Base-by-base conservation (phyloP, 805 yeast genomes). In the Saccharomycopsis sp. region DNA sequence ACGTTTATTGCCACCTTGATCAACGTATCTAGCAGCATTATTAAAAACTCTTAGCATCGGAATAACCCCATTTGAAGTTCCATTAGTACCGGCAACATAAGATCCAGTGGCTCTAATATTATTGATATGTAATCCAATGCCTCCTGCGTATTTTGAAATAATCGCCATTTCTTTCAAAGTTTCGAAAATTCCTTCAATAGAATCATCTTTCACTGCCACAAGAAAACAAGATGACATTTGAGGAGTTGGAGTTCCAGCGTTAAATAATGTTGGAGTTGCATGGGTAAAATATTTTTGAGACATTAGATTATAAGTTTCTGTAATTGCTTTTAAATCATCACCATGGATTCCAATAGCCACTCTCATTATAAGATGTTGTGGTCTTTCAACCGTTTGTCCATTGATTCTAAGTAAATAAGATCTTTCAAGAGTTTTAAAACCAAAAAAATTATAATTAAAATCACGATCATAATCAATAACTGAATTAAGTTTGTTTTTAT, bases 31-130 rank as follows among this genome's bases (percentile, higher is more conserved):
- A 15, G 98, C 97, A 20, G 97, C 87, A 62, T 86, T 82, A 66
- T 89, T 89, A 66, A 79, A 89, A 8, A 89, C 97, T 51, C 95
- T 76, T 20, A 89, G 65, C 96, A 89, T 87, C n/a, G 98, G 98
- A 31, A 88, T 79, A 36, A 89, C 63, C 28, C 98, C 98, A 52
- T 79, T 85, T 2, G 96, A 86, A 10, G 83, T 76, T 39, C 97
- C 98, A 57, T 85, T 85, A 5, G 96, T 79, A 42, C 95, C 94
- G 19, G 94, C 80, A 51, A 89, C 87, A 58, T 79, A 78, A 1
- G 95, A 72, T 8, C 96, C 97, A 14, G 79, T 69, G 5, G 92
- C 72, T 54, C 97, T 75, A 41, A 89, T 80, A 63, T 88, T 83
- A 56, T 83, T 87, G 37, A 86, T 74, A 57, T 87, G 94, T 39